Conservation (phyloP, 2,329 filamentous ascomycete species). For the Lachnellula subtilissima region DNA sequence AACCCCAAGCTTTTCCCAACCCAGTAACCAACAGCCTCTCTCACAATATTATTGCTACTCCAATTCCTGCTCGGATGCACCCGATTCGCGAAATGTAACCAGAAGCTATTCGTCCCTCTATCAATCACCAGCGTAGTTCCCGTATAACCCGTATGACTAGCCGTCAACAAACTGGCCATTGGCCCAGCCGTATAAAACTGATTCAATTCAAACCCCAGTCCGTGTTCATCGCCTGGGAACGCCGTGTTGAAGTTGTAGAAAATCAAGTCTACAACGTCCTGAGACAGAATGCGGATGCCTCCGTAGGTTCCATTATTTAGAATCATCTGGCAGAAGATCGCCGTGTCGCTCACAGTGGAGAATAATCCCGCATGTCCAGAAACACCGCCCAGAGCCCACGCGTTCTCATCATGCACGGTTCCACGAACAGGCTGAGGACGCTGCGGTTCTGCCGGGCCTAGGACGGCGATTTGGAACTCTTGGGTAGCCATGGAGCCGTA, state of each 20-base stretch:
- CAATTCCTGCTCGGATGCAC: constrained; percentile 25
- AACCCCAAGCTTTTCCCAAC: too few relatives aligned
- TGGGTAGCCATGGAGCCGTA: too few relatives aligned
- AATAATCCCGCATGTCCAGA: constrained; percentile 35
- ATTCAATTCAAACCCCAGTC: too few relatives aligned
- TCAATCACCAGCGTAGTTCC: constrained; percentile 28
- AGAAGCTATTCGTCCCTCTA: constrained; percentile 23
- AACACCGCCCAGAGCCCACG: constrained; percentile 33
- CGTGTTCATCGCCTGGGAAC: constrained; percentile 15
- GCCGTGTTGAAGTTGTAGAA: constrained; percentile 32
- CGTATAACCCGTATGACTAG: constrained; percentile 28
- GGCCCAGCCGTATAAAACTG: constrained; percentile 10
- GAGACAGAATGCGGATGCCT: constrained; percentile 26
- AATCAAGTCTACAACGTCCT: constrained; percentile 30
- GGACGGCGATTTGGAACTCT: constrained; percentile 8
- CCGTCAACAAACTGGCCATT: constrained; percentile 24
- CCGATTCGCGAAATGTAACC: constrained; percentile 25
- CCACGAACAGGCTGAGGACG: constrained; percentile 36
- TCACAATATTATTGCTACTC: constrained; percentile 3
- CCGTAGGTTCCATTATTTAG: constrained; percentile 29
- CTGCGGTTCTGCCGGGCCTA: constrained; percentile 25
- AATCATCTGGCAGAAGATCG: too few relatives aligned
- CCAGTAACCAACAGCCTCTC: too few relatives aligned
- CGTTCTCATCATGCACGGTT: constrained; percentile 36
- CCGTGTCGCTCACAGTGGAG: too few relatives aligned